Conservation (phyloP, 2,329 filamentous ascomycete genomes). For the Cercospora berteroae region DNA sequence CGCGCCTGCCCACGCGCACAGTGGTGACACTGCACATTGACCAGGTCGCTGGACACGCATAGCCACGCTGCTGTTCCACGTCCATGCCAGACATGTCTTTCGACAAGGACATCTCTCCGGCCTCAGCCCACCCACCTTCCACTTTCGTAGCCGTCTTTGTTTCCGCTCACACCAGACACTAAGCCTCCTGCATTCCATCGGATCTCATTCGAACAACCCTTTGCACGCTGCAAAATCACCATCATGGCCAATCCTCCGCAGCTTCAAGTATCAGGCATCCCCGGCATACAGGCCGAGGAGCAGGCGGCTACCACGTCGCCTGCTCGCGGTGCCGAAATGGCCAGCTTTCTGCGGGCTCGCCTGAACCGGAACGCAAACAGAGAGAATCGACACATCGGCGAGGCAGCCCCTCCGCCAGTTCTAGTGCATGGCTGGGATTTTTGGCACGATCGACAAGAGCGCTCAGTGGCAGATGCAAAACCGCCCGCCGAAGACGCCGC, state of each 20-base stretch:
- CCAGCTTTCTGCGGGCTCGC: slow-evolving; percentile 39
- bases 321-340: slow-evolving; percentile 75
- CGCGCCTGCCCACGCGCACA: background rate
- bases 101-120: background rate
- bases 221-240: background rate
- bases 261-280: slow-evolving; percentile 50
- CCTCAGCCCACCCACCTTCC: background rate
- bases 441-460: slow-evolving; percentile 50
- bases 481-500: slow-evolving; percentile 28
- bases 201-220: background rate
- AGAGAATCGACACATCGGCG: slow-evolving; percentile 21
- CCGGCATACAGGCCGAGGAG: slow-evolving; percentile 59
- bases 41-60: background rate
- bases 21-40: background rate
- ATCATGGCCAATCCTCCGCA: slow-evolving; percentile 31
- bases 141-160: slow-evolving; percentile 5
- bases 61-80: background rate
- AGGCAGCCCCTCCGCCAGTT: slow-evolving; percentile 48
- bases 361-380: slow-evolving; percentile 27
- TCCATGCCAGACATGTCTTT: background rate
- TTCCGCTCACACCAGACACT: background rate
- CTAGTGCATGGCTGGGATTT: slow-evolving; percentile 54
- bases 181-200: background rate
- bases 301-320: slow-evolving; percentile 64
- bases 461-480: slow-evolving; percentile 22